phyloP scores from a whole-genome alignment of 768 basidiomycete genomes.

The Rhodotorula kratochvilovae region DNA sequence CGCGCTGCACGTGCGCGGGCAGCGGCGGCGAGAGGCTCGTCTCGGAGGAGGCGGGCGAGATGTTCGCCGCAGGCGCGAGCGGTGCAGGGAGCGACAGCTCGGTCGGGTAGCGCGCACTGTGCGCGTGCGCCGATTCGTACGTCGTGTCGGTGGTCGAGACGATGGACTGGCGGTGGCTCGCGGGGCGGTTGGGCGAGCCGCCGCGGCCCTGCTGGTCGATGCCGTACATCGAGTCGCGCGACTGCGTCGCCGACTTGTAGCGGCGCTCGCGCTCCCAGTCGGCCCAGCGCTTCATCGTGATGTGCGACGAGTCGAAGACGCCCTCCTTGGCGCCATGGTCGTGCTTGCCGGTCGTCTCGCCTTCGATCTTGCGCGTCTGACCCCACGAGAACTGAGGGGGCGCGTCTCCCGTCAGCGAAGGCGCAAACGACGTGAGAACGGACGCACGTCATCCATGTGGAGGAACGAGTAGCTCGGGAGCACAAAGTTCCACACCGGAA shows the following conservation, averaged over 20 bases:
- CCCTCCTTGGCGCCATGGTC: slow-evolving; percentile 90
- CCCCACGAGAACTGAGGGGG: slow-evolving; percentile 67
- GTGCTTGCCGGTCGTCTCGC: slow-evolving; percentile 60
- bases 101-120: slow-evolving; percentile 7
- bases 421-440: not conserved
- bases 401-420: not conserved
- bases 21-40: slow-evolving; percentile 9
- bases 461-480: slow-evolving; percentile 83
- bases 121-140: slow-evolving; percentile 17
- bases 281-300: slow-evolving; percentile 98
- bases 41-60: slow-evolving; percentile 14
- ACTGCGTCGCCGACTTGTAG: slow-evolving; percentile 50
- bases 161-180: slow-evolving; percentile 59
- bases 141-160: slow-evolving; percentile 55
- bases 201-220: slow-evolving; percentile 47
- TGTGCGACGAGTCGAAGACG: slow-evolving; percentile 91
- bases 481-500: slow-evolving; percentile 96
- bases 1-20: not conserved
- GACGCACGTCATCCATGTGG: slow-evolving; percentile 87
- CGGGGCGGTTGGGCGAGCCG: slow-evolving; percentile 49
- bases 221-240: slow-evolving; percentile 71
- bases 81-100: slow-evolving; percentile 46
- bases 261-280: slow-evolving; percentile 94
- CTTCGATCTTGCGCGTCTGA: slow-evolving; percentile 75
- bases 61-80: slow-evolving; percentile 30